Conservation (phyloP, 306 rosid species). For the Quercus cerris region DNA sequence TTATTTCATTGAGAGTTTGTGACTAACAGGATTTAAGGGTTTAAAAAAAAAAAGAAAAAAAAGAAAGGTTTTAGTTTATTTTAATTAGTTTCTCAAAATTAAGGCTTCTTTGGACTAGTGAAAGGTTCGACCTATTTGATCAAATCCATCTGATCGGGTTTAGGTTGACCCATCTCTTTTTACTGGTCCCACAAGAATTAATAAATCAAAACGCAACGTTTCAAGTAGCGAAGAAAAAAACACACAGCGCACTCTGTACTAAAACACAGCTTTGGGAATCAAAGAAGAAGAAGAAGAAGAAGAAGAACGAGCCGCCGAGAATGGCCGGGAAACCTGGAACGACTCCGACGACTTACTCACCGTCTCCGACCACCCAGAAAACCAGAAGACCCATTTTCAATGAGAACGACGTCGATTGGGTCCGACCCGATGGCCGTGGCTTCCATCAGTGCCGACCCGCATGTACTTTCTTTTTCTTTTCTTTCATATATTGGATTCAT, state of each 20-base stretch:
- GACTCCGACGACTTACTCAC: conserved; percentile 67
- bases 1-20: too few relatives aligned
- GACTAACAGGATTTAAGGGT: too few relatives aligned
- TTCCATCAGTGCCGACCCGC: conserved; percentile 95
- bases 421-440: conserved; percentile 80
- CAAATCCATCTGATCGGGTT: too few relatives aligned
- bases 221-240: neutral
- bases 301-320: conserved; percentile 9
- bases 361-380: conserved; percentile 49
- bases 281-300: neutral
- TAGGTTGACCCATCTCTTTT: too few relatives aligned
- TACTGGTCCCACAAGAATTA: too few relatives aligned
- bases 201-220: neutral
- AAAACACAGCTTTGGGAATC: neutral
- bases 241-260: neutral
- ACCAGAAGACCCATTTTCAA: conserved; percentile 35
- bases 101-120: too few relatives aligned
- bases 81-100: too few relatives aligned
- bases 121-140: too few relatives aligned
- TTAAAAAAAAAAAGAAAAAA: too few relatives aligned
- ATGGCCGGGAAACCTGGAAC: conserved; percentile 70
- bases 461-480: conserved; percentile 31
- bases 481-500: neutral
- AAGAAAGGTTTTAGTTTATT: too few relatives aligned
- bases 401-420: conserved; percentile 54